Conservation (phyloP, 441 rosid genomes). For the Manihot esculenta region DNA sequence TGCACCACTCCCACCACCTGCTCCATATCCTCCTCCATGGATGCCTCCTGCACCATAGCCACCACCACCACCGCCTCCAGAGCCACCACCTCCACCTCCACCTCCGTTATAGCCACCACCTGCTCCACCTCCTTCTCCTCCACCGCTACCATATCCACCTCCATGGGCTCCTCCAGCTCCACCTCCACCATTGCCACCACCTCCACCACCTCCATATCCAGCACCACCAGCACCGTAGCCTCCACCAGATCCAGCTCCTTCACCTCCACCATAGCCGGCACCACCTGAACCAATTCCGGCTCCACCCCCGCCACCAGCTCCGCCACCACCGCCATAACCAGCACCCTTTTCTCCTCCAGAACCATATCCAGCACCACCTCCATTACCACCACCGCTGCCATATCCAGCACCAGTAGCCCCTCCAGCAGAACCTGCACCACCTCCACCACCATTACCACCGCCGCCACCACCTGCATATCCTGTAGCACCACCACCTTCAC, state of each 20-base stretch:
- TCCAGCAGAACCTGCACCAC: not conserved
- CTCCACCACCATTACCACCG: not conserved
- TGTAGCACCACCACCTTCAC: conserved; percentile 13
- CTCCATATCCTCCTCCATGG: conserved; percentile 11
- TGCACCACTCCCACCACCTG: conserved; percentile 1
- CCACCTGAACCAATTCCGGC: conserved; percentile 9
- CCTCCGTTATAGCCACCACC: not conserved
- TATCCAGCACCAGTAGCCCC: not conserved
- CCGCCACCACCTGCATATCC: conserved; percentile 12
- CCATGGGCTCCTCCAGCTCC: not conserved
- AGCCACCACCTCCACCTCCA: conserved; percentile 16
- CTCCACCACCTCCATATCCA: not conserved
- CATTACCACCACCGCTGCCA: not conserved
- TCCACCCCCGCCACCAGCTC: not conserved
- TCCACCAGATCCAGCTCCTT: not conserved
- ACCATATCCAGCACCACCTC: not conserved
- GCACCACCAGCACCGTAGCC: not conserved
- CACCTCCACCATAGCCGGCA: not conserved
- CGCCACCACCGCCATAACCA: not conserved
- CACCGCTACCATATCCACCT: not conserved
- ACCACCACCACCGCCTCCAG: conserved; percentile 10
- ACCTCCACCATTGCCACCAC: not conserved
- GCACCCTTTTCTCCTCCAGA: not conserved
- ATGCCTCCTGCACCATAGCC: not conserved
- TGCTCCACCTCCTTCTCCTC: not conserved